Evolutionary conservation across 2,329 filamentous ascomycete species (phyloP).

Genomic region (Falciphora oryzae): DNA sequence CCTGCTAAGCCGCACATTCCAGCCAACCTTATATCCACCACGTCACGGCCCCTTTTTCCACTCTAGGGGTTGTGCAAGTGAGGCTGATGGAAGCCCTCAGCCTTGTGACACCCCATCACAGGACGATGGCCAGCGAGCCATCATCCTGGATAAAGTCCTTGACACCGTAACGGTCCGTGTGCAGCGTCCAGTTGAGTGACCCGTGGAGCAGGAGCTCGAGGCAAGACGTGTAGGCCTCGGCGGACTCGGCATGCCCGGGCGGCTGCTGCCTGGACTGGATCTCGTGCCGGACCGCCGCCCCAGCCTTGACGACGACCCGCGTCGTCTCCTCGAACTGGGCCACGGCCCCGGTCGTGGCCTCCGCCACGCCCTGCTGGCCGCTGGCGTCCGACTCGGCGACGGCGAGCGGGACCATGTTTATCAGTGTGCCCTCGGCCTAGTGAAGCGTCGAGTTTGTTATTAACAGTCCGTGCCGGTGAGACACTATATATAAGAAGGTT

Average conservation of each 20-base stretch:
- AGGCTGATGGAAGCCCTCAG: neutral
- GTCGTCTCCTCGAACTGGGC: neutral
- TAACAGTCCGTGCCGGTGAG: too few species aligned
- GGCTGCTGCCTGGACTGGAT: neutral
- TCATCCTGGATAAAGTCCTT: slow-evolving; percentile 13
- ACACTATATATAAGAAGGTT: too few species aligned
- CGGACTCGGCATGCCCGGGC: neutral
- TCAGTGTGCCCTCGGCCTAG: neutral
- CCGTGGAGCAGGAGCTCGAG: neutral
- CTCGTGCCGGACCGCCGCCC: neutral
- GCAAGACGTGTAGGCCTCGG: neutral
- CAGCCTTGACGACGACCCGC: neutral
- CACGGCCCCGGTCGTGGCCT: neutral
- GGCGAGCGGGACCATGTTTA: neutral
- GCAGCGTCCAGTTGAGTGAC: slow-evolving; percentile 15
- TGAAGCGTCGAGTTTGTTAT: neutral
- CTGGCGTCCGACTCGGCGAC: neutral
- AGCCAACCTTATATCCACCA: too few species aligned
- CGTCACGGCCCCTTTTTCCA: too few species aligned
- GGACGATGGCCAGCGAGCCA: slow-evolving; percentile 14
- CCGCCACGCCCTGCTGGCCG: neutral
- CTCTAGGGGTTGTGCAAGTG: neutral
- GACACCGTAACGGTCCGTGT: slow-evolving; percentile 16
- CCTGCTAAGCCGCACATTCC: too few species aligned
- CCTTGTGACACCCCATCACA: slow-evolving; percentile 7